Base-by-base conservation (phyloP, 176 grass and related monocot species). In the Cymbopogon citratus region DNA sequence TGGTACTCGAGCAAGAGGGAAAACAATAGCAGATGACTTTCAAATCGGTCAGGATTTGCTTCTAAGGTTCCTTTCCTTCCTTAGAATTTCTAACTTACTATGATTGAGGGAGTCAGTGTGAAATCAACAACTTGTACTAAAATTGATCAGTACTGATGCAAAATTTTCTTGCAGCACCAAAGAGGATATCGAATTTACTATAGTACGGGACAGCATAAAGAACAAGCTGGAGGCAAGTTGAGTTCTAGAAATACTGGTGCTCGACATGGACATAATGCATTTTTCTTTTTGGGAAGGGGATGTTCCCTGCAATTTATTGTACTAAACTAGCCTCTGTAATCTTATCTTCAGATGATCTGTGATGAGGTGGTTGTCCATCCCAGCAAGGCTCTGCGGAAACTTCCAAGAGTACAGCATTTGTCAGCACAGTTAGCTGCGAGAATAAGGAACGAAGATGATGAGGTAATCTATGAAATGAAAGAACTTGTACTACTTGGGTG, bases 41-140 rank as follows among this genome's bases (percentile, higher is more conserved):
- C 80, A 90, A 77, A 93, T 99, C 33, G 93, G 91, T 65, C 96
- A 87, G 87, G 96, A 95, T 83, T 83, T 95, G 88, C 92, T 99
- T 84, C 87, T 90, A 90, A 95, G 93, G 93, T 99, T 81, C 29
- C 1, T 52, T 88, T 51, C 39, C 43, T 33, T 79, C 81, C 67
- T 81, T 78, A 31, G 2, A 83, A 7, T 61, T n/a, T 3, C 9
- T 74, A 75, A 66, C 9, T 33, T 73, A 51, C 78, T 36, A 59
- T 5, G 5, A 35, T 71, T 49, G 21, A 73, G 79, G 18, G 27
- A 14, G 48, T 72, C 41, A 72, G 6, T 12, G 38, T 63, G 27
- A 64, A 79, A 73, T 51, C 74, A 61, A 36, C 45, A 85, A 16
- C 35, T 31, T 82, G 28, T 26, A 44, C 1, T 14, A 51, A 33